Percentiles rank a stretch among this genome's conserved stretches.
These are phyloP conservation scores for Endocarpon pusillum DNA, from an alignment of 495 filamentous ascomycete species.

Conservation along the genomic window DNA sequence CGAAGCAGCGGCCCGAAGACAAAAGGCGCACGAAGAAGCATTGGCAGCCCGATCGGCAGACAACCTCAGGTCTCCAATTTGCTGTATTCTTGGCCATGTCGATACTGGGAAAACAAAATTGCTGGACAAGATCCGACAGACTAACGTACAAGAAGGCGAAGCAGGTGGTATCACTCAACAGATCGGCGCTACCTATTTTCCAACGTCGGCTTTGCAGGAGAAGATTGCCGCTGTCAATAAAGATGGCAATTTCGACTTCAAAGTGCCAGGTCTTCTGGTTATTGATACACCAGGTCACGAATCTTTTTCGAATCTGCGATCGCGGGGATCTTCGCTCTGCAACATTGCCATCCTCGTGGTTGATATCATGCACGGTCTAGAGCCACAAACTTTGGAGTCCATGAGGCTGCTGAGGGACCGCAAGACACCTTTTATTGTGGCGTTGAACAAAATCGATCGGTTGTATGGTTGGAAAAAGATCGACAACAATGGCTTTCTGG, in stretches of 20 bases:
- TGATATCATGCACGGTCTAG: conserved; percentile 99
- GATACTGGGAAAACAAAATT: conserved; percentile 99
- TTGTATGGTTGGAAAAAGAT: conserved; percentile 96
- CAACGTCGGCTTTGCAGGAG: conserved; percentile 74
- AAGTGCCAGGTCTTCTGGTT: conserved; percentile 89
- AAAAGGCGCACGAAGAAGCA: conserved; percentile 79
- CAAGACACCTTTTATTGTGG: conserved; percentile 97
- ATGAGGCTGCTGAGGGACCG: conserved; percentile 85
- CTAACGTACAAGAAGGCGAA: conserved; percentile 98
- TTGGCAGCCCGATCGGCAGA: conserved; percentile 83
- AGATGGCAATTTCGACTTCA: conserved; percentile 85
- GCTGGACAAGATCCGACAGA: conserved; percentile 95
- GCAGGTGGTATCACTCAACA: conserved; percentile 99
- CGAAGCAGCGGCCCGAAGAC: conserved; percentile 76
- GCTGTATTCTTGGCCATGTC: conserved; percentile 98
- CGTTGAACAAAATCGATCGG: conserved; percentile 99
- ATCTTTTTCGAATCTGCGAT: conserved; percentile 96
- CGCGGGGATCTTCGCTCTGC: conserved; percentile 89
- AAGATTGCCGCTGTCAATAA: conserved; percentile 90
- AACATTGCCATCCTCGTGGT: conserved; percentile 99
- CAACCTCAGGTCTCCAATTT: conserved; percentile 92
- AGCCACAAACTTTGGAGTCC: conserved; percentile 94
- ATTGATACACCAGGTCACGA: conserved; percentile 99
- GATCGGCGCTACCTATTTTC: conserved; percentile 99
- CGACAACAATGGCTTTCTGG: conserved; percentile 95